A percentile compares a stretch with the other conserved stretches of the same genome.
Conservation (phyloP, 2,329 filamentous ascomycete genomes). For the Talaromyces funiculosus region DNA sequence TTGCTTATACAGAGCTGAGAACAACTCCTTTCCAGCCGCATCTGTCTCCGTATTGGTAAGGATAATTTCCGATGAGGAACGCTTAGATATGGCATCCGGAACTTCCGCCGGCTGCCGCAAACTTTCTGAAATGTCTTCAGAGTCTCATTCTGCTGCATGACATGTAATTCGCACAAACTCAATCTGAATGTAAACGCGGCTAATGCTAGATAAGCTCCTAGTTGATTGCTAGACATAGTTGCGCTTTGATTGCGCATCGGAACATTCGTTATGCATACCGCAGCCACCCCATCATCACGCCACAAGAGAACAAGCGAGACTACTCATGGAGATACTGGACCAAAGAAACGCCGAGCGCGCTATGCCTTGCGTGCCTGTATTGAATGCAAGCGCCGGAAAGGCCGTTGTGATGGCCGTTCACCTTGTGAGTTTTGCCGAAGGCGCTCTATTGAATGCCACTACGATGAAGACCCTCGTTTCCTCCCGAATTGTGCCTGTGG, state of each 20-base stretch:
- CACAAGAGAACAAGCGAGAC: neutral
- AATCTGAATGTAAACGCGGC: neutral
- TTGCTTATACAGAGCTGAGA: too few relatives aligned
- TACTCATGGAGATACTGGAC: neutral
- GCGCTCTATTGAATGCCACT: neutral
- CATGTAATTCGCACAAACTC: neutral
- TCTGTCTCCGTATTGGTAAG: neutral
- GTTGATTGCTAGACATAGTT: neutral
- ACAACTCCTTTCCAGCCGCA: too few relatives aligned
- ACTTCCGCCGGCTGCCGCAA: neutral
- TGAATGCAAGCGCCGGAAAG: slow-evolving; percentile 2
- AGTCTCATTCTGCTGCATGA: neutral
- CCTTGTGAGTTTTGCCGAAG: neutral
- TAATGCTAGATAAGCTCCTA: neutral
- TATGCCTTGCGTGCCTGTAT: neutral
- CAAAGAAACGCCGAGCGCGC: neutral
- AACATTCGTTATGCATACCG: neutral
- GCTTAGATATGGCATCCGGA: neutral
- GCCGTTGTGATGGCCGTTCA: neutral
- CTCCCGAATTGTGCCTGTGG: neutral
- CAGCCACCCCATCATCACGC: neutral
- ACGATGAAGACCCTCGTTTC: neutral
- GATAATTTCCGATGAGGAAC: neutral
- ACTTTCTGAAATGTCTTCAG: neutral
- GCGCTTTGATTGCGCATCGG: neutral